These are phyloP conservation scores for Lactarius vividus DNA, from an alignment of 768 basidiomycete genomes.

Conservation along the genomic window DNA sequence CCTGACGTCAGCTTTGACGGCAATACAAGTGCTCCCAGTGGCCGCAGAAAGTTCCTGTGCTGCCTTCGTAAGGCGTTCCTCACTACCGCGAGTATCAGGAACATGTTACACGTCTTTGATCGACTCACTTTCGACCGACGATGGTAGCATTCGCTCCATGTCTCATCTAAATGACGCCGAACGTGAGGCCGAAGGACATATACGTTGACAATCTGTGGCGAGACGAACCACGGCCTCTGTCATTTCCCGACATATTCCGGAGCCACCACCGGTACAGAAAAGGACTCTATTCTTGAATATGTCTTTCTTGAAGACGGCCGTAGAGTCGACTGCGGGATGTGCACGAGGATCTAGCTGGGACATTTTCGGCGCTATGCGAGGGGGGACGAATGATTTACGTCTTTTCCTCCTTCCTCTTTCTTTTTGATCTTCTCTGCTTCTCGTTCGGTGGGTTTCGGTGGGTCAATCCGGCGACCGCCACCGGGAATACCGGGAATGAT, in stretches of 20 bases:
- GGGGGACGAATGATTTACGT: neutral
- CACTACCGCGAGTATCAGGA: slow-evolving; percentile 39
- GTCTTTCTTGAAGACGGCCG: slow-evolving; percentile 66
- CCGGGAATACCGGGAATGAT: neutral
- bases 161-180: slow-evolving; percentile 52
- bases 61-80: slow-evolving; percentile 65
- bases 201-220: neutral
- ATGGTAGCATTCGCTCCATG: slow-evolving; percentile 83
- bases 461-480: too few species aligned
- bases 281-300: slow-evolving; percentile 90
- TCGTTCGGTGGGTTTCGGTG: too few species aligned
- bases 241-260: slow-evolving; percentile 91
- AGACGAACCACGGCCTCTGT: slow-evolving; percentile 71
- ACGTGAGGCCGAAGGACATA: neutral
- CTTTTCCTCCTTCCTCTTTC: neutral
- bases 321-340: slow-evolving; percentile 51
- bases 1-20: slow-evolving; percentile 80
- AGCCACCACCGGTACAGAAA: slow-evolving; percentile 89
- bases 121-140: slow-evolving; percentile 78
- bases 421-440: neutral
- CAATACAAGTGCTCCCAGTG: slow-evolving; percentile 71
- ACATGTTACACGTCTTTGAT: slow-evolving; percentile 4
- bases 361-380: slow-evolving; percentile 33
- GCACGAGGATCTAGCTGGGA: slow-evolving; percentile 39
- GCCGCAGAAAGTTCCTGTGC: slow-evolving; percentile 66